Evolutionary conservation across 192 early-diverging fungal genomes (phyloP).

Genomic region (Linnemannia schmuckeri): DNA sequence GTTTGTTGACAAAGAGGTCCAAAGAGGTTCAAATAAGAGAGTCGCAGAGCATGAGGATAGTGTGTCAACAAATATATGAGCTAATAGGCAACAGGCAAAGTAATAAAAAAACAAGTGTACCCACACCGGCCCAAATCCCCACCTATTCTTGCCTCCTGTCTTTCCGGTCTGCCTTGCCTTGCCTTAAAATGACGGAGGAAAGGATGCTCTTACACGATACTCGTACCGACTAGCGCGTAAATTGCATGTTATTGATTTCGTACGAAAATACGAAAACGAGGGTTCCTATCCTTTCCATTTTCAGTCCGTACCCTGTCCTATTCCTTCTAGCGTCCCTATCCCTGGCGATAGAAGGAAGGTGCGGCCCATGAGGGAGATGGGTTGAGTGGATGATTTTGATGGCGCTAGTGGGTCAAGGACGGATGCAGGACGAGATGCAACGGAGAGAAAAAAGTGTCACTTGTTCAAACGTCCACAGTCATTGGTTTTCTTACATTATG

Average conservation of each 20-base stretch:
- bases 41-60: not conserved
- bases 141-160: not conserved
- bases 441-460: too few relatives aligned
- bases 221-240: not conserved
- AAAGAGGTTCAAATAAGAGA: not conserved
- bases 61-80: not conserved
- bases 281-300: constrained; percentile 3
- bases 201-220: not conserved
- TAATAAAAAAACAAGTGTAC: not conserved
- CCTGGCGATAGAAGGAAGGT: not conserved
- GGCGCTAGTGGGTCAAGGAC: not conserved
- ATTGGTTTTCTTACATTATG: too few relatives aligned
- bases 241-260: not conserved
- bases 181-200: not conserved
- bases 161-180: not conserved
- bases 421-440: not conserved
- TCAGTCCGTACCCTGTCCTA: not conserved
- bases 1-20: not conserved
- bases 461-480: too few relatives aligned
- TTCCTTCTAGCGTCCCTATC: not conserved
- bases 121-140: not conserved
- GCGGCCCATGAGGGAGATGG: not conserved
- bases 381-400: not conserved
- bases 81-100: not conserved
- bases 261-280: not conserved